phyloP scores from a whole-genome alignment of 192 early-diverging fungal species.

The Entophlyctis luteolus region DNA sequence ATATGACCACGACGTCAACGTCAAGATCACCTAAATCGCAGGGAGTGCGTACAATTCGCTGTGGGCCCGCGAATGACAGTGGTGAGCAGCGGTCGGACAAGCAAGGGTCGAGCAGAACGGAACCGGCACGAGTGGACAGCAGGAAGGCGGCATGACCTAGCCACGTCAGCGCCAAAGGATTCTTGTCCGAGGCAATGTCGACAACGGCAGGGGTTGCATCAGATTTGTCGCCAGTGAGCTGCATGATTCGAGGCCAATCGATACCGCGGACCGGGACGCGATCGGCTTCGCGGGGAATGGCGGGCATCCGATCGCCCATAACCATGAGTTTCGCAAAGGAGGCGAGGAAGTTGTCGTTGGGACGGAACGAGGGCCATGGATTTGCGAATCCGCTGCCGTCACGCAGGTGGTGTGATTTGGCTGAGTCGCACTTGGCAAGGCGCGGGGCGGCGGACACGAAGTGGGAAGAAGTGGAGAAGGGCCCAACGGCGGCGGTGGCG shows the following conservation, averaged over 20 bases:
- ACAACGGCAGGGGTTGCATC: no score
- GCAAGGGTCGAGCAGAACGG: constrained; percentile 69
- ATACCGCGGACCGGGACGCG: neutral
- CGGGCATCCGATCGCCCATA: constrained; percentile 22
- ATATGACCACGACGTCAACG: constrained; percentile 72
- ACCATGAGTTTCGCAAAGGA: constrained; percentile 26
- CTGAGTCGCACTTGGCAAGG: no score
- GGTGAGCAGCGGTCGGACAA: constrained; percentile 72
- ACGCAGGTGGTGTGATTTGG: constrained; percentile 50
- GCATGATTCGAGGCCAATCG: constrained; percentile 26
- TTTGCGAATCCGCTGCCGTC: constrained; percentile 59
- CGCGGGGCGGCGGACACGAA: no score
- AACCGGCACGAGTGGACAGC: constrained; percentile 58
- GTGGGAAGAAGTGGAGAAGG: no score
- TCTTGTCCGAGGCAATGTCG: no score
- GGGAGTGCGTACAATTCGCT: constrained; percentile 60
- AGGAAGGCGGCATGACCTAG: constrained; percentile 61
- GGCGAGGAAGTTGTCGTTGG: constrained; percentile 22
- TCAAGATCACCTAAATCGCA: constrained; percentile 63
- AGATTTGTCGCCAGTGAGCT: no score
- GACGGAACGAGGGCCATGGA: constrained; percentile 59
- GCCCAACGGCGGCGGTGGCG: no score
- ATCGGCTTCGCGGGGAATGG: constrained; percentile 16
- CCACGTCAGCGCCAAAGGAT: constrained; percentile 62
- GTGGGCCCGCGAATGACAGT: constrained; percentile 59